phyloP scores from a whole-genome alignment of 345 rosid species.

The Populus ilicifolia region DNA sequence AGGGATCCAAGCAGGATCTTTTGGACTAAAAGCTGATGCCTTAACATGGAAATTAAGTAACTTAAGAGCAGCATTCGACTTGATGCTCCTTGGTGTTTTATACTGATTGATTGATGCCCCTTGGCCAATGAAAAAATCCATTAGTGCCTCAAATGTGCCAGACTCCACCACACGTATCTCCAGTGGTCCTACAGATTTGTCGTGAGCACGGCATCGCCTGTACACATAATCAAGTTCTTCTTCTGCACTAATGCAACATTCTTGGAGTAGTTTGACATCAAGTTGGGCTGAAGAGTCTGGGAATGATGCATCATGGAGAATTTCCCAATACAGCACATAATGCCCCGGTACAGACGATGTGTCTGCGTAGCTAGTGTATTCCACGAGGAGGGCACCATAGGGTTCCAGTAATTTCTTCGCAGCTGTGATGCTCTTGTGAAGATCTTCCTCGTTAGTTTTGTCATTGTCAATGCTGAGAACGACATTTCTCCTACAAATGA shows the following conservation, averaged over 20 bases:
- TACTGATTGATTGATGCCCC: conserved; percentile 70
- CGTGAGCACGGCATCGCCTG: conserved; percentile 52
- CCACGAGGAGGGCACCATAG: conserved; percentile 44
- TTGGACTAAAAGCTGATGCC: conserved; percentile 55
- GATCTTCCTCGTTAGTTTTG: conserved; percentile 65
- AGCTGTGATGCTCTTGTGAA: conserved; percentile 45
- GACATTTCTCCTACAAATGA: conserved; percentile 63
- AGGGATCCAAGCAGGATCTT: conserved; percentile 58
- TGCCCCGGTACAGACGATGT: conserved; percentile 58
- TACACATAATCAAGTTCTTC: conserved; percentile 54
- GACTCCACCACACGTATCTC: conserved; percentile 57
- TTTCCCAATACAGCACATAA: conserved; percentile 63
- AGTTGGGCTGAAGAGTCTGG: conserved; percentile 14
- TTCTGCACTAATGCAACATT: conserved; percentile 56
- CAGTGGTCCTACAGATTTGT: conserved; percentile 51
- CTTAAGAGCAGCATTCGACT: conserved; percentile 40
- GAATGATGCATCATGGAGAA: conserved; percentile 16
- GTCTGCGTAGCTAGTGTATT: conserved; percentile 60
- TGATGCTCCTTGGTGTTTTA: conserved; percentile 63
- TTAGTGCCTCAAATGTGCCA: conserved; percentile 50
- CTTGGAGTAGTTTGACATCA: conserved; percentile 33
- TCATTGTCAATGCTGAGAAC: conserved; percentile 62
- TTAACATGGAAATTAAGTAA: conserved; percentile 50
- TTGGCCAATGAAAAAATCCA: conserved; percentile 55
- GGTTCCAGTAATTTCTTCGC: conserved; percentile 55